A percentile compares a stretch with the other conserved stretches of the same genome.
These are phyloP conservation scores for Lipomyces starkeyi DNA, from an alignment of 805 yeast genomes.

Conservation along the genomic window DNA sequence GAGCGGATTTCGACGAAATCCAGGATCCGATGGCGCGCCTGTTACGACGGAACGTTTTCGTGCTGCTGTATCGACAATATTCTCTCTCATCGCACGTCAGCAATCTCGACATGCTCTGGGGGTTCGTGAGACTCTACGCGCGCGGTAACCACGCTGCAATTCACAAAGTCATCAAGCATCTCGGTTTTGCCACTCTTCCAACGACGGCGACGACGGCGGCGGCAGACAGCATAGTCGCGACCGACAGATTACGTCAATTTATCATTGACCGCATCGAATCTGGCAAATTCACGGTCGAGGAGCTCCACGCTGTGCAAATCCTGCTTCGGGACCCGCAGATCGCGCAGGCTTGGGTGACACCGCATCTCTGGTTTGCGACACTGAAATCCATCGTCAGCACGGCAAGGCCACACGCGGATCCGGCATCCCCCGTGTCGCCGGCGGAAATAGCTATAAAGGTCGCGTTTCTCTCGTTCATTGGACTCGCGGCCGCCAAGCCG, in stretches of 20 bases:
- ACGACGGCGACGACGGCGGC: background rate
- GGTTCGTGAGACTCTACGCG: conserved; percentile 28
- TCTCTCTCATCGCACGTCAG: conserved; percentile 13
- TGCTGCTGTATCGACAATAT: conserved; percentile 28
- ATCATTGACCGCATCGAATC: conserved; percentile 16
- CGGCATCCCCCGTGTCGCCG: conserved; percentile 8
- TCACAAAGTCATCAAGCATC: conserved; percentile 11
- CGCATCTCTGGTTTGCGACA: conserved; percentile 12
- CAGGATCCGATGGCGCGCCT: conserved; percentile 14
- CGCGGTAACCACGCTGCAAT: conserved; percentile 17
- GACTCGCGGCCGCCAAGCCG: conserved; percentile 14
- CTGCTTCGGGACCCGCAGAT: conserved; percentile 17
- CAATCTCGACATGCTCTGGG: conserved; percentile 36
- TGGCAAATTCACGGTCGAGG: conserved; percentile 20
- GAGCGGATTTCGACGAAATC: conserved; percentile 12
- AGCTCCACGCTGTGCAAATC: conserved; percentile 26
- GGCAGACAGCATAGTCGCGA: background rate
- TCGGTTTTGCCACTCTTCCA: conserved; percentile 10
- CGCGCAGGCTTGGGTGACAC: conserved; percentile 18
- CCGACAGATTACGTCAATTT: conserved; percentile 9
- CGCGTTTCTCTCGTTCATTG: conserved; percentile 23
- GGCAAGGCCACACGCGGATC: background rate
- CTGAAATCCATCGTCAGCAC: conserved; percentile 16
- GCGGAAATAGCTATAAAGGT: conserved; percentile 28
- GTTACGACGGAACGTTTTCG: conserved; percentile 20